phyloP scores from a whole-genome alignment of 257 asterid species.

The Ehretia macrophylla region DNA sequence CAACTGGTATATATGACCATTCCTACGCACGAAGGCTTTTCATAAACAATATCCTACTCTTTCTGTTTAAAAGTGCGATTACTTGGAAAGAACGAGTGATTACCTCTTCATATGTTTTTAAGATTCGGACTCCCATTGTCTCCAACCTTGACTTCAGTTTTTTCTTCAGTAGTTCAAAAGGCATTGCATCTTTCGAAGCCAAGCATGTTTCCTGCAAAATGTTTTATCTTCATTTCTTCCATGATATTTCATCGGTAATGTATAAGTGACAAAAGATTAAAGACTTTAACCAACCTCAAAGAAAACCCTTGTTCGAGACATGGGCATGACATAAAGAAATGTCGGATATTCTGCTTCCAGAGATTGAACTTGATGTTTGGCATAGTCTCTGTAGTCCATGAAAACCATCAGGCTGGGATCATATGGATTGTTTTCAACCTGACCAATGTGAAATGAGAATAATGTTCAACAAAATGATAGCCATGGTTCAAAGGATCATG shows the following conservation, averaged over 20 bases:
- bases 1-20: slow-evolving; percentile 99
- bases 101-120: slow-evolving; percentile 87
- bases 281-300: slow-evolving; percentile 60
- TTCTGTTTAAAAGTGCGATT: too few species aligned
- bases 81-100: background rate
- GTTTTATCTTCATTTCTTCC: slow-evolving; percentile 2
- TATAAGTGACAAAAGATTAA: background rate
- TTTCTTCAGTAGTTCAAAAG: slow-evolving; percentile 71
- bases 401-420: slow-evolving; percentile 94
- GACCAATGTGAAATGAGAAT: slow-evolving; percentile 4
- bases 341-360: slow-evolving; percentile 79
- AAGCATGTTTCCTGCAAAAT: slow-evolving; percentile 83
- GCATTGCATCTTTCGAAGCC: slow-evolving; percentile 97
- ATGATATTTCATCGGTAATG: background rate
- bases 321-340: slow-evolving; percentile 96
- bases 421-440: slow-evolving; percentile 96
- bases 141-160: slow-evolving; percentile 84
- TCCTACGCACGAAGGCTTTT: slow-evolving; percentile 40
- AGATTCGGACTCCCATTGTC: slow-evolving; percentile 76
- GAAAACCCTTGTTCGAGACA: slow-evolving; percentile 83
- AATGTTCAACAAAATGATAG: background rate
- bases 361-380: slow-evolving; percentile 39
- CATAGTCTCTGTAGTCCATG: slow-evolving; percentile 94
- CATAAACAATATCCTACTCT: background rate
- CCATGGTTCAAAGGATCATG: too few species aligned